Evolutionary conservation across 2,329 filamentous ascomycete genomes (phyloP).

Genomic region (Fusarium beomiforme): DNA sequence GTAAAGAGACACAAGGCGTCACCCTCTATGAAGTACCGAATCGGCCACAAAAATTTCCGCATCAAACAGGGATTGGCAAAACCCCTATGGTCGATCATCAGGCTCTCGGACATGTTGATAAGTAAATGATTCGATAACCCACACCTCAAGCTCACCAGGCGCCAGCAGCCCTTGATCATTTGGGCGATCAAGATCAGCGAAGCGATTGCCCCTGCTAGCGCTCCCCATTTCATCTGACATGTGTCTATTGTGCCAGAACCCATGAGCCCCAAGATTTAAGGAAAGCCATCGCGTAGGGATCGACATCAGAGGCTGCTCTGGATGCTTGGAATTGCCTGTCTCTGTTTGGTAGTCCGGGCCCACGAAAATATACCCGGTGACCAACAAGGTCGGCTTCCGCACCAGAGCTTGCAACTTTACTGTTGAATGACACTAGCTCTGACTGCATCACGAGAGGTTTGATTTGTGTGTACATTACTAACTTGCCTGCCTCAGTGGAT

Average conservation of each 20-base stretch:
- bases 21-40: constrained; percentile 10
- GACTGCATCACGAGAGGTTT: neutral
- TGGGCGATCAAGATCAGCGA: constrained; percentile 43
- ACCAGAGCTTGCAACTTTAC: constrained; percentile 3
- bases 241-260: constrained; percentile 42
- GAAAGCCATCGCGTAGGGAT: constrained; percentile 37
- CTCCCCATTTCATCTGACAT: constrained; percentile 41
- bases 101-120: constrained; percentile 4
- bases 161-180: neutral
- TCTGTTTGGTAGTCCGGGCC: neutral
- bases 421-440: constrained; percentile 1
- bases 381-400: constrained; percentile 1
- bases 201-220: constrained; percentile 38
- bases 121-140: constrained; percentile 31
- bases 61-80: neutral
- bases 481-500: neutral
- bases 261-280: constrained; percentile 40
- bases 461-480: neutral
- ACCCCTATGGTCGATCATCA: neutral
- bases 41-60: neutral
- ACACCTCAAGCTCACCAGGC: constrained; percentile 17
- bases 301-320: constrained; percentile 32
- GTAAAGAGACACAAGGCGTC: neutral
- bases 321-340: constrained; percentile 14
- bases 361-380: neutral